Evolutionary conservation across 495 filamentous ascomycete species (phyloP).

Genomic region (Tuber indicum): DNA sequence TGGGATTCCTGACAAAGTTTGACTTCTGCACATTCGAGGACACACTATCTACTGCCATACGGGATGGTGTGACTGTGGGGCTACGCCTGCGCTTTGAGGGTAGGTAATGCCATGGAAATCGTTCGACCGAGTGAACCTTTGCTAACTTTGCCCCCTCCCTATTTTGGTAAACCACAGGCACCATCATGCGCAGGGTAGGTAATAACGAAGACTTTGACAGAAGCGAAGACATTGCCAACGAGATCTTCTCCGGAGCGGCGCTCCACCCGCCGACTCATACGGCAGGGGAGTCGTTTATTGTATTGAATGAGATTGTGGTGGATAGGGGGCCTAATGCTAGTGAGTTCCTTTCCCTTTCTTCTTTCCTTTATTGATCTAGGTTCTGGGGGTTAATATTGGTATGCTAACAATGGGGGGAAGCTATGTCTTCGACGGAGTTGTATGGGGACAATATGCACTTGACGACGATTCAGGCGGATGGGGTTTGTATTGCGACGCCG

Average conservation of each 20-base stretch:
- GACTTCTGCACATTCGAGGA: conserved; percentile 76
- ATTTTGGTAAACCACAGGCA: conserved; percentile 55
- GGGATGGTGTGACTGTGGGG: conserved; percentile 90
- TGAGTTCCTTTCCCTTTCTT: conserved; percentile 74
- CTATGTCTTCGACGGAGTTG: conserved; percentile 54
- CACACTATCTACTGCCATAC: conserved; percentile 78
- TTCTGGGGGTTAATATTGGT: not conserved
- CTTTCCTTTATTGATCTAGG: not conserved
- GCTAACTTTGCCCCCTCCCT: conserved; percentile 41
- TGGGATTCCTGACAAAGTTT: conserved; percentile 90
- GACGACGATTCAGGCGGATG: conserved; percentile 90
- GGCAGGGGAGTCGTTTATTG: conserved; percentile 71
- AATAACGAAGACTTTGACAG: conserved; percentile 5
- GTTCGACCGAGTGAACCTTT: conserved; percentile 10
- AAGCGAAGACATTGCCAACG: conserved; percentile 20
- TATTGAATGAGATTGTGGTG: conserved; percentile 95
- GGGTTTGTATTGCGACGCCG: conserved; percentile 91
- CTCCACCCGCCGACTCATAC: conserved; percentile 30
- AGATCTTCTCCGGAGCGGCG: conserved; percentile 30
- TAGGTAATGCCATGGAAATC: conserved; percentile 22
- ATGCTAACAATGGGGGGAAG: conserved; percentile 17
- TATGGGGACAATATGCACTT: conserved; percentile 89
- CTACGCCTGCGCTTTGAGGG: conserved; percentile 97
- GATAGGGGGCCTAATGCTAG: conserved; percentile 86
- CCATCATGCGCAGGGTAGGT: conserved; percentile 35